Evolutionary conservation across 768 basidiomycete species (phyloP), one percentile per base, ranked within the genome.

Genomic region (Hydnomerulius pinastri): DNA sequence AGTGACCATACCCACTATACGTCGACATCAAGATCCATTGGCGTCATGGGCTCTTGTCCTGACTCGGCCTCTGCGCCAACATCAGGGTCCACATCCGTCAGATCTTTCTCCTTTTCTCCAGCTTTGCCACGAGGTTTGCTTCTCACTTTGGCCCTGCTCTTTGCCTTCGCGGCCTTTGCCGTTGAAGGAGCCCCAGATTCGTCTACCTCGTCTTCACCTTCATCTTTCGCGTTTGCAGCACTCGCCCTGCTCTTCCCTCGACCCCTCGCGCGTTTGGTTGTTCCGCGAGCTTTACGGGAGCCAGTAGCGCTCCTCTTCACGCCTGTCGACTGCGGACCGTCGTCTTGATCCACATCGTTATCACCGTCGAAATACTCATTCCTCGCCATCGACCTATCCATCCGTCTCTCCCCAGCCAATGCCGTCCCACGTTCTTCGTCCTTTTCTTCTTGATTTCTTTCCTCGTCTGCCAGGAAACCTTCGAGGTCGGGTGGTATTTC

Each of bases 401-500:
- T 62, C 50, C 86, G 71, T 25, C 65, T 67, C 62, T 78, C 67
- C 30, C 86, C 86, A 4, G 79, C 81, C 21, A 71, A 58, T 2
- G 79, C 78, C 8, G 80, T 71, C 71, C 63, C 83, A 64, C 67
- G 71, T 55, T 90, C 90, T 53, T 90, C 89, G 44, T 82, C 83
- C 61, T 77, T 83, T 61, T 90, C 87, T 33, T 86, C 87, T 13
- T 71, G 70, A 25, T 77, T 83, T 46, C 77, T 71, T 25, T 88
- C 84, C 64, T 92, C 90, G 46, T 86, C 83, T 4, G 78, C 82
- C 24, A 95, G 68, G 61, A 90, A 78, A 1, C 82, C 87, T 54
- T 85, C 86, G 13, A 99, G 72, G 60, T 95, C 88, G 0, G 95
- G 95, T 4, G 97, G 96, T 23, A 98, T 91, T 70, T 98, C 93